Conservation (phyloP, 306 rosid genomes). For the Rosa persica region DNA sequence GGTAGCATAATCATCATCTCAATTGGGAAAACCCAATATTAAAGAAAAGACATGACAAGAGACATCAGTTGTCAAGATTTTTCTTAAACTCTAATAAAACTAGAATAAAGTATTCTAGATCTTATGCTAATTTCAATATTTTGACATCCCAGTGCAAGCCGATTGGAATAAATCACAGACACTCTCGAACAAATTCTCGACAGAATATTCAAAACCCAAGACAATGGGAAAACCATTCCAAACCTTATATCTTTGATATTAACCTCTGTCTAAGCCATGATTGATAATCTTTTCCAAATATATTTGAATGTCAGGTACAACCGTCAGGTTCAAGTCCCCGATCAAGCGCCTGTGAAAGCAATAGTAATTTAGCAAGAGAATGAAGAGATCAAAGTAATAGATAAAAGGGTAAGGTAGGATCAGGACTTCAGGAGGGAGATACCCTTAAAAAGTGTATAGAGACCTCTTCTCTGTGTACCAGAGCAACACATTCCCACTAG, state of each 20-base stretch:
- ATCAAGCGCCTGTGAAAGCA: constrained; percentile 73
- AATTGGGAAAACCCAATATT: not conserved
- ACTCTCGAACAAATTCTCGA: not conserved
- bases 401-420: constrained; percentile 15
- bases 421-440: constrained; percentile 26
- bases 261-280: constrained; percentile 74
- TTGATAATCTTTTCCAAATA: constrained; percentile 77
- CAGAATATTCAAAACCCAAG: not conserved
- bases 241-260: constrained; percentile 80
- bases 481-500: constrained; percentile 19
- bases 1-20: constrained; percentile 3
- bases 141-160: not conserved
- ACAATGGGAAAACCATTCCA: not conserved
- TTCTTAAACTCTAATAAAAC: not conserved
- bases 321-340: constrained; percentile 76
- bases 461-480: constrained; percentile 97
- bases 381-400: constrained; percentile 8
- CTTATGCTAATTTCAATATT: not conserved
- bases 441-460: constrained; percentile 84
- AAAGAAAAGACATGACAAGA: not conserved
- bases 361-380: constrained; percentile 14
- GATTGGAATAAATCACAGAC: not conserved
- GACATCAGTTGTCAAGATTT: not conserved
- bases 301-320: constrained; percentile 72
- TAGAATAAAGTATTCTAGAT: not conserved